Conservation (phyloP, 306 rosid species). For the Fragaria iinumae region DNA sequence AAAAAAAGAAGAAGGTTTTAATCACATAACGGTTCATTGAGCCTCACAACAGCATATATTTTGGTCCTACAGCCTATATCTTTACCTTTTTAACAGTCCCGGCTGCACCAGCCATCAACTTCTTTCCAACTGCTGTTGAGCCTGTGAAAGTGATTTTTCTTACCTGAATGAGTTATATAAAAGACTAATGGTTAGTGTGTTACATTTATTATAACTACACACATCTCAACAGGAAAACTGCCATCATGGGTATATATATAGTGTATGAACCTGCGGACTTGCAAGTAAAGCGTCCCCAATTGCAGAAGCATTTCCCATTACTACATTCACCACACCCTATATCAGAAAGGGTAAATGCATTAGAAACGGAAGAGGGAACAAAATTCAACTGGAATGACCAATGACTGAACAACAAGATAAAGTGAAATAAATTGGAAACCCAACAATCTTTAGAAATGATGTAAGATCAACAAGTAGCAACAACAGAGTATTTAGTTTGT, state of each 20-base stretch:
- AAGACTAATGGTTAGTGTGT: background rate
- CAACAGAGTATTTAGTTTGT: background rate
- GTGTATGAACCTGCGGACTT: constrained; percentile 67
- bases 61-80: constrained; percentile 12
- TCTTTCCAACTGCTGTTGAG: constrained; percentile 96
- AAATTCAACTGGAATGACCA: background rate
- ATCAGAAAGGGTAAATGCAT: constrained; percentile 23
- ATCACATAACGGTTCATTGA: constrained; percentile 21
- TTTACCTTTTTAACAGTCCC: constrained; percentile 87
- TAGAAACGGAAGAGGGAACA: constrained; percentile 25
- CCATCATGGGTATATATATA: background rate
- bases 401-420: background rate
- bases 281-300: constrained; percentile 82
- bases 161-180: constrained; percentile 53
- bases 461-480: background rate
- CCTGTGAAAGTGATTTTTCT: constrained; percentile 96
- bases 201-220: constrained; percentile 19
- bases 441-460: constrained; percentile 1
- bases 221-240: constrained; percentile 2
- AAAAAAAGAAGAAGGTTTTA: constrained; percentile 10
- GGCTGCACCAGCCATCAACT: constrained; percentile 95
- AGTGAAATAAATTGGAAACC: constrained; percentile 13
- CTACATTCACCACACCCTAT: constrained; percentile 92
- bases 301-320: constrained; percentile 90
- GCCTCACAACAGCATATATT: constrained; percentile 22